Evolutionary conservation across 2,329 filamentous ascomycete genomes (phyloP), one percentile per base, ranked within the genome.

Genomic region (Biscogniauxia sp.): DNA sequence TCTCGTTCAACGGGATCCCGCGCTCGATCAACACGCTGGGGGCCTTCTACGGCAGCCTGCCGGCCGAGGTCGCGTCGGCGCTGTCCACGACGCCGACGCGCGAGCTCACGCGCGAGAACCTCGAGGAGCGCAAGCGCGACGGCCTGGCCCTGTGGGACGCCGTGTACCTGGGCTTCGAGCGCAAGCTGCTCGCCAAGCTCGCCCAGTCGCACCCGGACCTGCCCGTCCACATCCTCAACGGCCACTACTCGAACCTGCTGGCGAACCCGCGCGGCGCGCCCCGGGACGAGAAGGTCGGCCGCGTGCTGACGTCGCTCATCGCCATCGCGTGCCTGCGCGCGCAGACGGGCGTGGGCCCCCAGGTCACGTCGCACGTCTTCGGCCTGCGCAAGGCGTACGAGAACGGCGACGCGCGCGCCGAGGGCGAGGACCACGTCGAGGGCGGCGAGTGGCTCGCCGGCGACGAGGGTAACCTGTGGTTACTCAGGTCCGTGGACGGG

Each of bases 11-110:
- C 77, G 89, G 89, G 65, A 91, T 95, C 68, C 91, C 92, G 1
- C 88, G 92, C 66, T 89, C 88, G 25, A 95, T 95, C 79, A 95
- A 95, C 81, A 88, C 85, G 69, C 86, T 96, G 1, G 88, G 87
- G 69, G 87, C 87, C 23, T 93, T 93, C 79, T 81, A 84, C 68
- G 79, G 82, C 49, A 78, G 80, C 26, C 84, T 95, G 0, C 88
- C 90, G 0, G 61, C 77, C 0, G 75, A 82, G 5, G 77, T 93
- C 4, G 73, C 79, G 2, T 72, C 79, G 0, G 70, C 75, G 4
- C 81, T 94, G 3, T 81, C 81, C 59, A 86, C 80, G 0, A 76
- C 70, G 26, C 79, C 88, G 0, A 86, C 87, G 8, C 84, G 89
- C 53, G 66, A 73, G 2, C 78, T 84, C 1, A 82, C 78, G 0